Base-by-base conservation (phyloP, 345 rosid genomes). In the Theobroma cacao region DNA sequence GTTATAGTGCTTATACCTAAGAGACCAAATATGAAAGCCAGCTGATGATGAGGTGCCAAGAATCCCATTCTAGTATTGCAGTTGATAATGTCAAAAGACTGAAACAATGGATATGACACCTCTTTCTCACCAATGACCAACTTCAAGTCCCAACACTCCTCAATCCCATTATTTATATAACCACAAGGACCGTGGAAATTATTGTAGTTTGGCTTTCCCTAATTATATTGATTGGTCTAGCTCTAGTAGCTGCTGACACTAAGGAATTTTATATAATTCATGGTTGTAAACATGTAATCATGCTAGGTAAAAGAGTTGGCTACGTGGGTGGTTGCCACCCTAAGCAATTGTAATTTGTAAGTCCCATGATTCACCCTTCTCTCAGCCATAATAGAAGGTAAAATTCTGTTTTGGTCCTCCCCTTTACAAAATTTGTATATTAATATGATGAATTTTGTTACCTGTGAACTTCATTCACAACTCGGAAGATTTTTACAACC, bases 21-120 rank as follows among this genome's bases (percentile, higher is more conserved):
- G 81, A 92, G 85, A 52, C 97, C 97, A 82, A 90, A 89, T 36
- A 90, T 68, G 79, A 94, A 86, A 70, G 90, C 88, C 78, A 85
- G 82, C 72, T 66, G 72, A 65, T 78, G 74, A 79, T 86, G 82
- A 78, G 60, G 61, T 0, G 78, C 64, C 62, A 85, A 77, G 84
- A 75, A 80, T 59, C 67, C 85, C 94, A 90, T 90, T 43, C 67
- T 76, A 4, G 28, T 38, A 4, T 15, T 34, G 18, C 41, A 38
- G 26, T 4, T 14, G 36, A 24, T 24, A 20, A 33, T 34, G 43
- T 33, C 17, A 69, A 30, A 69, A 18, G 58, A n/a, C n/a, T n/a
- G n/a, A n/a, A n/a, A n/a, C n/a, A n/a, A n/a, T n/a, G n/a, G n/a
- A n/a, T n/a, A n/a, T n/a, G n/a, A n/a, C n/a, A n/a, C n/a, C 13